Conservation (phyloP, 2,329 filamentous ascomycete genomes). For the Aspergillus caelatus region DNA sequence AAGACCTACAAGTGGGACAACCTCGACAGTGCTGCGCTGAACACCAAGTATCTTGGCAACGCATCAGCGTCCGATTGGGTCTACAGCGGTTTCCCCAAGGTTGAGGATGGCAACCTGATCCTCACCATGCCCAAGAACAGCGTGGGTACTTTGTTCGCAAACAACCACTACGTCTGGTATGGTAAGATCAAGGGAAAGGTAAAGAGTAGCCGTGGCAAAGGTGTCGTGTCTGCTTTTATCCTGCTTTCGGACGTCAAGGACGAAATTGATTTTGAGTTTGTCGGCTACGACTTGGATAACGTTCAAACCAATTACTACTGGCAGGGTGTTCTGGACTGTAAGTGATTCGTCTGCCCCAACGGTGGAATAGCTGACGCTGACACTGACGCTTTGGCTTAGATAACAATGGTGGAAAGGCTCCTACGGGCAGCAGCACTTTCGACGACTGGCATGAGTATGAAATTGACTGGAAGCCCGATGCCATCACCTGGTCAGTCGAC, state of each 20-base stretch:
- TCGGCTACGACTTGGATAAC: slow-evolving; percentile 74
- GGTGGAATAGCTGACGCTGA: background rate
- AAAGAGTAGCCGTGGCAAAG: slow-evolving; percentile 79
- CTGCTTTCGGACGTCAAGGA: slow-evolving; percentile 94
- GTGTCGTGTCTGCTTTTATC: slow-evolving; percentile 98
- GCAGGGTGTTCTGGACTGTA: slow-evolving; percentile 89
- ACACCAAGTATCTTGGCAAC: slow-evolving; percentile 85
- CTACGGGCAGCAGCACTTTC: slow-evolving; percentile 66
- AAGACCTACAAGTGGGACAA: slow-evolving; percentile 73
- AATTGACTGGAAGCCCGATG: slow-evolving; percentile 87
- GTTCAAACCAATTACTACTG: slow-evolving; percentile 97
- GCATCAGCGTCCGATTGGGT: slow-evolving; percentile 82
- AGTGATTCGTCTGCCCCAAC: slow-evolving; percentile 42
- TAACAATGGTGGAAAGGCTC: slow-evolving; percentile 73
- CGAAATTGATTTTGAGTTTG: slow-evolving; percentile 96
- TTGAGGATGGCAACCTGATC: slow-evolving; percentile 65
- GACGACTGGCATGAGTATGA: slow-evolving; percentile 84
- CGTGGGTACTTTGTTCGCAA: slow-evolving; percentile 83
- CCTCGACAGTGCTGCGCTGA: slow-evolving; percentile 69
- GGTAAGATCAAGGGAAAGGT: slow-evolving; percentile 85
- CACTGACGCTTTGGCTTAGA: slow-evolving; percentile 54
- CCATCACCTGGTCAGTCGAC: slow-evolving; percentile 84
- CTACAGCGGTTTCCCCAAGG: slow-evolving; percentile 73
- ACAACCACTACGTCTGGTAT: slow-evolving; percentile 93
- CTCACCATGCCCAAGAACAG: slow-evolving; percentile 88